Base-by-base conservation (phyloP, 768 basidiomycete species). In the Cyathus striatus region DNA sequence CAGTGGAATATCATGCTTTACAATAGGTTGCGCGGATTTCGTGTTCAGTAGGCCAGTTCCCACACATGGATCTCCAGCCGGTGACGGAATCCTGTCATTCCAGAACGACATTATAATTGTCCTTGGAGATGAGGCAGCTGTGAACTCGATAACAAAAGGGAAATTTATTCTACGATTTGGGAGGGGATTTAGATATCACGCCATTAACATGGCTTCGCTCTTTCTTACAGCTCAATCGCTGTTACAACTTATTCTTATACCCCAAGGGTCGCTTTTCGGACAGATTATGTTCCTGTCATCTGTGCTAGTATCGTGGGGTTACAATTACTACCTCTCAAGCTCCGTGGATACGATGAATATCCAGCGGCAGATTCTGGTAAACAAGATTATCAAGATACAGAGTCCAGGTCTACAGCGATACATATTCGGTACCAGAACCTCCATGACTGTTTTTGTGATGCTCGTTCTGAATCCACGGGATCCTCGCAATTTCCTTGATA, bases 161-260 rank as follows among this genome's bases (percentile, higher is more conserved):
- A 49, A 41, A 39, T 62, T 65, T 25, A 45, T 44, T 2, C 23
- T 64, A 36, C 34, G 48, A 2, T 50, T 52, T 44, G 24, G 41
- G 1, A 23, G 52, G 12, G 26, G 57, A 2, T 48, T 49, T 3
- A n/a, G n/a, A 30, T 30, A 9, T 9, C 27, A 30, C 27, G n/a
- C 27, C 27, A 30, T 30, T 30, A n/a, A 65, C 25, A 26, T 54
- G 17, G 59, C 52, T 38, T 50, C 59, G 13, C 45, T 59, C 38
- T 41, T 65, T 7, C 50, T 61, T 38, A 52, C 59, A 16, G 17
- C 50, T 30, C 65, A 67, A 21, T 64, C 64, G 51, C 5, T 66
- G 18, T 40, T 54, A 18, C 64, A 67, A 45, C 50, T 65, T 3
- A 51, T 66, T 35, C 53, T 66, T 25, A 62, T 64, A 18, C 62